Percentiles rank a stretch among this genome's conserved stretches.
Evolutionary conservation across 495 filamentous ascomycete genomes (phyloP).

Genomic region (Neurospora hispaniola): DNA sequence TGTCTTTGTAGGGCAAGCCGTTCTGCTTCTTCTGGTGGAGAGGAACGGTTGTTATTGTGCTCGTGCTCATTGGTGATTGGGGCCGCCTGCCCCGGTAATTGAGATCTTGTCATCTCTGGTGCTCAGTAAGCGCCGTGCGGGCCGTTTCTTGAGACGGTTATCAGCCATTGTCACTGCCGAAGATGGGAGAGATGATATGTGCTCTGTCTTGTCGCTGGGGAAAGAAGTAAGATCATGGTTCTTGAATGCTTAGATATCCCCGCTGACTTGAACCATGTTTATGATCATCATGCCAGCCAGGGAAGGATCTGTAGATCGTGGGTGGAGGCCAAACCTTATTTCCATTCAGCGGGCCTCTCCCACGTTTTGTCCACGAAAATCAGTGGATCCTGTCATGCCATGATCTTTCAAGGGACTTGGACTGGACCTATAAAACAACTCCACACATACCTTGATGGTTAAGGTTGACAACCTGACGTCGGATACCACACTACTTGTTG

Average conservation of each 20-base stretch:
- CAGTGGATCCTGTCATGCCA: neutral
- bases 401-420: neutral
- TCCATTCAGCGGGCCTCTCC: neutral
- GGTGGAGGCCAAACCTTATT: neutral
- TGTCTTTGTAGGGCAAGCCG: conserved; percentile 13
- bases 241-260: neutral
- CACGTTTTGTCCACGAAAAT: neutral
- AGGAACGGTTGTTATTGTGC: neutral
- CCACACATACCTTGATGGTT: neutral
- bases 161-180: neutral
- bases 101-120: neutral
- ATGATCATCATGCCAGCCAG: neutral
- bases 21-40: neutral
- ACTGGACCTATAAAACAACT: neutral
- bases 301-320: neutral
- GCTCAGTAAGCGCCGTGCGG: neutral
- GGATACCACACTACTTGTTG: neutral
- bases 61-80: neutral
- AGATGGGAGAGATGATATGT: neutral
- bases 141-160: neutral
- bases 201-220: neutral
- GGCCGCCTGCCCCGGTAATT: neutral
- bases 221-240: neutral
- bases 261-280: neutral
- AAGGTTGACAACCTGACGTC: neutral